Base-by-base conservation (phyloP, 1,284 basidiomycete species). In the Marasmius oreades region DNA sequence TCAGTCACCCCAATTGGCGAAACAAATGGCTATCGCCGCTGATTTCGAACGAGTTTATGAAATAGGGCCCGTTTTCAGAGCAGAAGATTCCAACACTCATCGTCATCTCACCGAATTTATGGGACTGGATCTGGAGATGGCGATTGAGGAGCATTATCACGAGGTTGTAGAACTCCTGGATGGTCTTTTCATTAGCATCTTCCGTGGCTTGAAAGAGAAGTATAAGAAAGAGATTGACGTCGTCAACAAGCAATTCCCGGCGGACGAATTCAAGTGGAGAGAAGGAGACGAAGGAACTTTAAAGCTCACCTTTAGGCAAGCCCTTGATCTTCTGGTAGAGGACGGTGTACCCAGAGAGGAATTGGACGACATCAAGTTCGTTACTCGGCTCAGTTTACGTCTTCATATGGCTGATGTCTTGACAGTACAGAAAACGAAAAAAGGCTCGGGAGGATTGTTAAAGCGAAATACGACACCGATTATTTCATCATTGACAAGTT, bases 401-500 rank as follows among this genome's bases (percentile, higher is more conserved):
- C 36, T 20, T 39, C 5, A n/a, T 18, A 6, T 2, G 53, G 55
- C 28, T 43, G 28, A 36, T 50, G 24, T 33, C 31, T 43, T 33
- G 14, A 50, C 61, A 94, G 91, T 75, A 97, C 94, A 5, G 85
- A 90, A 64, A 93, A 95, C 67, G 96, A 99, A 76, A 95, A 92
- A 75, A 82, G 91, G 55, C 86, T 98, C 23, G 96, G 96, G 28
- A 79, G 86, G 53, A 77, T 98, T 53, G 85, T 98, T 66, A 92
- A 90, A 70, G 86, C 86, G 57, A 97, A 96, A 76, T 96, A 95
- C 71, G 86, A 93, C 64, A 98, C 93, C 55, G 96, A 99, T 77
- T 98, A 96, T 77, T 98, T 90, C 75, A 97, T 98, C 69, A 87
- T 98, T 63, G 95, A 98, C 81, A 98, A 97, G 73, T 98, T 98